A percentile compares a stretch with the other conserved stretches of the same genome.
These are phyloP conservation scores for Xylaria sp. DNA, from an alignment of 2,329 filamentous ascomycete genomes.

Conservation along the genomic window DNA sequence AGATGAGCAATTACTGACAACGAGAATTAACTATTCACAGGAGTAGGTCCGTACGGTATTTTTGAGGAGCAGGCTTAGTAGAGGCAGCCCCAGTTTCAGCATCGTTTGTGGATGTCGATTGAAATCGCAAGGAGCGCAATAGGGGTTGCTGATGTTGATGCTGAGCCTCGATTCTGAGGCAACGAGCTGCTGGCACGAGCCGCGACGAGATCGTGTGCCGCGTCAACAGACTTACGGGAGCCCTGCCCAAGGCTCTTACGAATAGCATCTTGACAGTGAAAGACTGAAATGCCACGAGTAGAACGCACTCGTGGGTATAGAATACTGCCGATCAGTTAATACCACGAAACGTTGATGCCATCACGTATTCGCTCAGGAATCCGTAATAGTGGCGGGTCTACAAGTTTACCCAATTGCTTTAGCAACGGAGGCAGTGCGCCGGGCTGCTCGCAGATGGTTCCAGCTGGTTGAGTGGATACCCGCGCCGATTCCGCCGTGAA, in stretches of 20 bases:
- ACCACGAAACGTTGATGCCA: too few species aligned
- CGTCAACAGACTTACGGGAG: slow-evolving; percentile 13
- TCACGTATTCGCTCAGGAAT: too few species aligned
- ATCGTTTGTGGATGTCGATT: slow-evolving; percentile 20
- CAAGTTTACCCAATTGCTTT: too few species aligned
- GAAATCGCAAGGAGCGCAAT: slow-evolving; percentile 13
- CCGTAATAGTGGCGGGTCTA: too few species aligned
- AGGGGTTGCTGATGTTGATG: background rate
- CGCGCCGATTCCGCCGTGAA: too few species aligned
- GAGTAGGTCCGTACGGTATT: slow-evolving; percentile 13
- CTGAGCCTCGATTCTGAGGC: background rate
- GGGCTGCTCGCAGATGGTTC: too few species aligned
- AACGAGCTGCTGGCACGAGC: background rate
- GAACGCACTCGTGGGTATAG: too few species aligned
- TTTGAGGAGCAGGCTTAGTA: slow-evolving; percentile 4
- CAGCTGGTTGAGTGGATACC: too few species aligned
- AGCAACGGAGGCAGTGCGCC: too few species aligned
- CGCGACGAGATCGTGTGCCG: background rate
- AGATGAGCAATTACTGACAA: background rate
- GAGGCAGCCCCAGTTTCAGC: background rate
- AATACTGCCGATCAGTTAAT: too few species aligned
- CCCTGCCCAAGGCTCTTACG: slow-evolving; percentile 16
- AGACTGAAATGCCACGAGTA: background rate
- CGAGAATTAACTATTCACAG: background rate
- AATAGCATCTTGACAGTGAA: slow-evolving; percentile 18